Base-by-base conservation (phyloP, 2,329 filamentous ascomycete species). In the Aureobasidium lini region DNA sequence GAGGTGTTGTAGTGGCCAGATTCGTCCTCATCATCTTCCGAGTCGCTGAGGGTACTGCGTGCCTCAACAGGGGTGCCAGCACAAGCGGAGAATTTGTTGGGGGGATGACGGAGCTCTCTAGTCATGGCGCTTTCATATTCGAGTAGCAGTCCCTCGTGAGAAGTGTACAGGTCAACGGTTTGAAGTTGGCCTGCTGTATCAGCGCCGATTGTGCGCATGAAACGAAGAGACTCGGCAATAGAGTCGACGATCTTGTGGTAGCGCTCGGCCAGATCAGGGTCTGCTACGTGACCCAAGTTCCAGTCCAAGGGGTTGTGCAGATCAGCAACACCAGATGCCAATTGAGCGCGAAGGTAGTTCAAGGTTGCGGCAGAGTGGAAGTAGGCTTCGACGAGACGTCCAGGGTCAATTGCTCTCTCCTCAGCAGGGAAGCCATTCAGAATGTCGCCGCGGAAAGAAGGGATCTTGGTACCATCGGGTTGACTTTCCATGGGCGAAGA, bases 41-140 rank as follows among this genome's bases (percentile, higher is more conserved):
- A 43, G 54, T 42, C 52, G 36, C 54, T 58, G 36, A 3, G 65
- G 43, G 36, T 58, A 64, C 63, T 58, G 62, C 65, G n/a, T 63
- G 62, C 11, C 39, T 28, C 40, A 3, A 15, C 37, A 8, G 37
- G 15, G 10, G 2, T 16, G 9, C 37, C 54, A 56, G 66, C 64
- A 62, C 68, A 62, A 29, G 43, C 42, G 31, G 40, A 31, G 52
- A 60, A 71, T 67, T 72, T 73, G 61, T 77, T 77, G 42, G 75
- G 71, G 1, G 88, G 87, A 65, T 84, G 83, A 63, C 84, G 86
- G 60, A 95, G 80, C 23, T 84, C 79, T 9, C 94, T 82, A 1
- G 93, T 96, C 44, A 99, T 78, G 53, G 84, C 84, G 74, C 96
- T 86, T 72, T 99, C 94, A 73, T 99, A 99, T 71, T 96, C 92